Evolutionary conservation across 805 yeast genomes (phyloP), one percentile per base, ranked within the genome.

Genomic region (Lipomyces oligophaga): DNA sequence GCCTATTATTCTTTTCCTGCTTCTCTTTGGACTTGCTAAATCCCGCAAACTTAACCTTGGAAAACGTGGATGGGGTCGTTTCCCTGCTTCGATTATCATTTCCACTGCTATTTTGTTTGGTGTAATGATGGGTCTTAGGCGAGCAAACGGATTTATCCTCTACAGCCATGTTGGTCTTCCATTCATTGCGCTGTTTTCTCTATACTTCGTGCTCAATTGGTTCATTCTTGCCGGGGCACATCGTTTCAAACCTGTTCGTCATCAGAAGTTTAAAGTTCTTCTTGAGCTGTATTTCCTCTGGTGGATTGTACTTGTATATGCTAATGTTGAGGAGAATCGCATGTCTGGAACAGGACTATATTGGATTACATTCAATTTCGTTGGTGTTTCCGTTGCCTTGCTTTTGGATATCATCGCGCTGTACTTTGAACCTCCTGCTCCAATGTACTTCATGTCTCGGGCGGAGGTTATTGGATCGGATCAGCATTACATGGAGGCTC

Each of bases 241-340:
- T 31, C 65, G 59, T 15, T 30, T 72, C 11, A 65, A 69, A 45
- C 79, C 81, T 1, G 71, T 74, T 16, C 76, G 73, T 48, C 81
- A 79, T 56, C 79, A 79, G 57, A 83, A 84, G 60, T 71, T 81
- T 45, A 68, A 79, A 16, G 68, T 76, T 2, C 61, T 81, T 2
- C 57, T 80, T 19, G 83, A 83, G 62, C 63, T 77, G 10, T 73
- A 80, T 27, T 62, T 75, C 28, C 48, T 76, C 2, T 66, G 74
- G 47, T 87, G 95, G 95, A 43, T 73, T 0, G 55, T 66, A 0
- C 68, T 83, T 43, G 59, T 81, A 2, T 69, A 74, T 42, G 64
- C 72, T 11, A 81, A 84, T 6, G 69, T 76, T 20, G 60, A 72
- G 22, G 71, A 73, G 36, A 73, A 74, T 53, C 65, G 69, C 0